Base-by-base conservation (phyloP, 2,329 filamentous ascomycete species). In the Penicillium brasilianum region DNA sequence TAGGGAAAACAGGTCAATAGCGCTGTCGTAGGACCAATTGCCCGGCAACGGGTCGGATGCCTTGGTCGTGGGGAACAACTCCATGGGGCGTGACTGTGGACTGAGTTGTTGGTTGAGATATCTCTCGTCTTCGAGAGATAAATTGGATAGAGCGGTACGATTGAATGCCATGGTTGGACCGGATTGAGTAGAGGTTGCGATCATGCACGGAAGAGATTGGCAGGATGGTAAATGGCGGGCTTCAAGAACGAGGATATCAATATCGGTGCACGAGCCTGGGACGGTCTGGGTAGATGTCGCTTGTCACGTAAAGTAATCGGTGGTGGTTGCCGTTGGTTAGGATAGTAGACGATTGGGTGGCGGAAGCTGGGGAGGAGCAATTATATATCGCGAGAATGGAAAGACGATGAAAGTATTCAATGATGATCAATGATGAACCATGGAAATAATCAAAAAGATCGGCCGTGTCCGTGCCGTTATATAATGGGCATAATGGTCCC, bases 1-100 rank as follows among this genome's bases (percentile, higher is more conserved):
- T 48, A 74, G 53, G 20, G 72, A 68, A 62, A 76, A 76, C 14
- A 76, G 65, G 58, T 76, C 73, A 55, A 76, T 73, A 22, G 72
- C 69, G 51, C 66, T 74, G 60, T 75, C 73, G 53, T 75, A 76
- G 62, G 66, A 70, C 74, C 74, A 76, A 59, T 75, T 74, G 65
- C 73, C 74, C 30, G 75, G 69, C 18, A 74, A 51, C 22, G 74
- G 74, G 56, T 78, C 75, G 20, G 74, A 67, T 65, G 18, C 73
- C 73, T 57, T 78, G 74, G 22, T 74, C 66, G 65, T 37, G 66
- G 67, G 49, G 39, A 64, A 62, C 13, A 69, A 55, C 41, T 73
- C 63, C 63, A 74, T 68, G 9, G 57, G 59, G 22, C 63, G 59
- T 18, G 63, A 57, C 50, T 67, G 65, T 7, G 67, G 66, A 50